Conservation (phyloP, 495 filamentous ascomycete genomes). For the Aspergillus indologenus region DNA sequence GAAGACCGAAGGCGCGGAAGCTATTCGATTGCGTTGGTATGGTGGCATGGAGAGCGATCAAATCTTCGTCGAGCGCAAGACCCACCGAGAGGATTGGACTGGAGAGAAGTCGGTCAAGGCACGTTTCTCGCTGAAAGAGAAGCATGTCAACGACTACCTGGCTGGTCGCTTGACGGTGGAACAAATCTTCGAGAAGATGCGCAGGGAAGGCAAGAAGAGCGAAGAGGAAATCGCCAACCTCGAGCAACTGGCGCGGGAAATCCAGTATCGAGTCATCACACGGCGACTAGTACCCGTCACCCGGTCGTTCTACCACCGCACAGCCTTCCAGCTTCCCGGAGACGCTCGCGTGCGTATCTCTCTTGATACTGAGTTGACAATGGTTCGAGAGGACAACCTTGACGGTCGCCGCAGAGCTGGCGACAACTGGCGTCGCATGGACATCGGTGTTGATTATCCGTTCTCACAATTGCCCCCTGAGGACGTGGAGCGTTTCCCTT, state of each 20-base stretch:
- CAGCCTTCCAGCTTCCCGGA: conserved; percentile 94
- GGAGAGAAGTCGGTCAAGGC: conserved; percentile 99
- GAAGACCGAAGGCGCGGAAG: conserved; percentile 97
- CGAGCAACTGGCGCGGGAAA: conserved; percentile 84
- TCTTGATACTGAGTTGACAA: conserved; percentile 90
- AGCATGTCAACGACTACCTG: conserved; percentile 89
- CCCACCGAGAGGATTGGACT: conserved; percentile 98
- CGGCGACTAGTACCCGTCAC: conserved; percentile 80
- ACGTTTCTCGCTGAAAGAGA: conserved; percentile 91
- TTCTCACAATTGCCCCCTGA: conserved; percentile 83
- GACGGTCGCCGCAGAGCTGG: conserved; percentile 75
- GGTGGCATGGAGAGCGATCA: conserved; percentile 92
- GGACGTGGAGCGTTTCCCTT: conserved; percentile 89
- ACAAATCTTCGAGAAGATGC: conserved; percentile 86
- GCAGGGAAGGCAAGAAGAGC: conserved; percentile 90
- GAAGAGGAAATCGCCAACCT: conserved; percentile 84
- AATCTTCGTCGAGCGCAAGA: conserved; percentile 97
- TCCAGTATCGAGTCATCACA: conserved; percentile 88
- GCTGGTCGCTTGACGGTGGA: conserved; percentile 76
- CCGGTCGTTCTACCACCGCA: conserved; percentile 94
- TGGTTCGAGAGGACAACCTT: conserved; percentile 92
- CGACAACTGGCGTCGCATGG: conserved; percentile 93
- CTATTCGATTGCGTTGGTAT: conserved; percentile 95
- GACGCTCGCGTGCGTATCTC: conserved; percentile 96
- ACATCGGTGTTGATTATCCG: conserved; percentile 94